These are phyloP conservation scores for Neurospora sp. DNA, from an alignment of 495 filamentous ascomycete species.

Conservation along the genomic window DNA sequence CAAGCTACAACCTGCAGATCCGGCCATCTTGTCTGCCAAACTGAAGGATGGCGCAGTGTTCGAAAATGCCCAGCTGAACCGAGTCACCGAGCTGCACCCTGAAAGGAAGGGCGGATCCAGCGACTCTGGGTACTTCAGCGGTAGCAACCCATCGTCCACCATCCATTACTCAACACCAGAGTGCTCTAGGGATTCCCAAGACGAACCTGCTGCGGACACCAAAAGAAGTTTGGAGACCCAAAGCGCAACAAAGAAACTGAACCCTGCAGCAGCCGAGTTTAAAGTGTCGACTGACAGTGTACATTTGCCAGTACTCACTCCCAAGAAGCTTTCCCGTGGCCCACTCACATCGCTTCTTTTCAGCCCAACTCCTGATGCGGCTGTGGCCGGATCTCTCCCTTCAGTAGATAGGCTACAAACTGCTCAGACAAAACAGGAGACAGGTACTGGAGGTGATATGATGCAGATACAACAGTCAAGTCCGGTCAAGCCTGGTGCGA, in stretches of 20 bases:
- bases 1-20: slow-evolving; percentile 1
- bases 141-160: background rate
- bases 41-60: slow-evolving; percentile 4
- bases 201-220: background rate
- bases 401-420: background rate
- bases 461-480: background rate
- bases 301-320: slow-evolving; percentile 1
- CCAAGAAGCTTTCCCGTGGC: slow-evolving; percentile 13
- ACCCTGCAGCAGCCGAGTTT: slow-evolving; percentile 23
- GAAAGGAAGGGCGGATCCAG: background rate
- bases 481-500: background rate
- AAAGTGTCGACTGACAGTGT: slow-evolving; percentile 3
- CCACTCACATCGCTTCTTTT: slow-evolving; percentile 7
- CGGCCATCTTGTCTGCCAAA: slow-evolving; percentile 15
- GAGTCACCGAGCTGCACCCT: background rate
- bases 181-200: background rate
- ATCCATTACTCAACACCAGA: background rate
- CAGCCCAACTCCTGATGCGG: background rate
- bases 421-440: background rate
- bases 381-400: background rate
- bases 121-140: slow-evolving; percentile 13
- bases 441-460: background rate
- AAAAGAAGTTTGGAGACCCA: background rate
- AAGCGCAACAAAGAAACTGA: slow-evolving; percentile 10
- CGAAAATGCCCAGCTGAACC: background rate